Conservation (phyloP, 2,329 filamentous ascomycete genomes). For the Colletotrichum cordylinicola region DNA sequence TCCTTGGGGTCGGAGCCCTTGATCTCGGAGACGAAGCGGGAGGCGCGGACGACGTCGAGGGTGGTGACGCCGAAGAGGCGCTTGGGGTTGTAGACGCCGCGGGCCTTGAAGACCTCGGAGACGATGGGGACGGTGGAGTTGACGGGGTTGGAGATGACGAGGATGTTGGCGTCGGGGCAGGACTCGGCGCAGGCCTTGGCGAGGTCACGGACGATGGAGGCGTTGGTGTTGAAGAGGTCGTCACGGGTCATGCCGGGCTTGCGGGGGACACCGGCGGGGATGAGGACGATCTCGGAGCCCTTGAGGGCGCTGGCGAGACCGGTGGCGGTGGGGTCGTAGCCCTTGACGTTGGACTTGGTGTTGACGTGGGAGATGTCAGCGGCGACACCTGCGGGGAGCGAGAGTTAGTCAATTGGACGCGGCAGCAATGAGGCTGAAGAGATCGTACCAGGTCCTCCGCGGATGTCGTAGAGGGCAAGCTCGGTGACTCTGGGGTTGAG, state of each 20-base stretch:
- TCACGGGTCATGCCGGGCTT: conserved; percentile 99
- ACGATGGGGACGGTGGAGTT: conserved; percentile 99
- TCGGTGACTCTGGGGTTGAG: conserved; percentile 94
- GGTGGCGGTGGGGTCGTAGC: conserved; percentile 79
- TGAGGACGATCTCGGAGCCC: conserved; percentile 92
- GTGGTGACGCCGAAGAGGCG: conserved; percentile 99
- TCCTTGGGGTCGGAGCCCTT: conserved; percentile 88
- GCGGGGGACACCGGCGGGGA: conserved; percentile 97
- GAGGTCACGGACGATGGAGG: conserved; percentile 97
- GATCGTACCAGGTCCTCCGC: conserved; percentile 83
- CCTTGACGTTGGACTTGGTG: conserved; percentile 94
- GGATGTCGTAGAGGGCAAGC: conserved; percentile 98
- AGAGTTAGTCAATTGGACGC: conserved; percentile 27
- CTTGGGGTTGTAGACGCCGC: conserved; percentile 98
- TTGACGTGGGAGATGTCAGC: conserved; percentile 99
- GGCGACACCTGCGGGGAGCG: conserved; percentile 77
- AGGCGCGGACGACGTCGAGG: conserved; percentile 96
- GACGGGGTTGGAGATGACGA: conserved; percentile 99
- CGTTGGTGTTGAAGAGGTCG: conserved; percentile 99
- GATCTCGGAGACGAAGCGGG: conserved; percentile 95
- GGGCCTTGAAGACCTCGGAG: conserved; percentile 94
- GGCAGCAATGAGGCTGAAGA: neutral
- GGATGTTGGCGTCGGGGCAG: conserved; percentile 89
- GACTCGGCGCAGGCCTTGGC: conserved; percentile 92
- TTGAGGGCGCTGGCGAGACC: conserved; percentile 83